Evolutionary conservation across 2,329 filamentous ascomycete species (phyloP), one percentile per base, ranked within the genome.

Genomic region (Clarireedia sp.): DNA sequence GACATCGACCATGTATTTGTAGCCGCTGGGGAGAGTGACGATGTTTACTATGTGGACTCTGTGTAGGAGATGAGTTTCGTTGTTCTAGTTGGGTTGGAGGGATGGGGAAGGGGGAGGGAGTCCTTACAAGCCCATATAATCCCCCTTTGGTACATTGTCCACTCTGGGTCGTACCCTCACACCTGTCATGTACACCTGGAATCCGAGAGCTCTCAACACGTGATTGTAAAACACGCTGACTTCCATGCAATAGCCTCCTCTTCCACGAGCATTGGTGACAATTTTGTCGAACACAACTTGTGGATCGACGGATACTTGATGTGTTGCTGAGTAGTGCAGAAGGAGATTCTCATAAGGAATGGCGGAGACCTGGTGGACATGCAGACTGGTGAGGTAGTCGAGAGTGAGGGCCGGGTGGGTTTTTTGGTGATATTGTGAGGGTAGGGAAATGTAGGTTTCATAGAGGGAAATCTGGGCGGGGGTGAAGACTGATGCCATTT

Each of bases 171-270:
- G 43, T n/a, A 66, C 62, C 47, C 63, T 58, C 37, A 64, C 64
- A 4, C 81, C 83, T 0, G 76, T 75, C 0, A 77, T 73, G 64
- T 83, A 84, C 0, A 79, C 74, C 16, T 69, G 64, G 51, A 78
- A 82, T 1, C 78, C 78, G n/a, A 82, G 61, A 2, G 70, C 74
- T 17, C 74, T 68, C 4, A 83, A 70, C 12, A 81, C 66, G 59
- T 79, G 71, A 60, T 76, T 73, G 61, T 82, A 81, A 19, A 84
- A 72, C 43, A 81, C 72, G 53, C 72, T 77, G 24, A 73, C 73
- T 63, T 83, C 80, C 73, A 85, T 79, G 68, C 80, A 85, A 66
- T 84, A 85, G 0, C 81, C 81, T 17, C 81, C 81, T 51, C 74
- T 65, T 3, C 74, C 70, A 51, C 63, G 55, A 9, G 56, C 57